Evolutionary conservation across 805 yeast species (phyloP).

Genomic region (Metschnikowia baotianmanensis): DNA sequence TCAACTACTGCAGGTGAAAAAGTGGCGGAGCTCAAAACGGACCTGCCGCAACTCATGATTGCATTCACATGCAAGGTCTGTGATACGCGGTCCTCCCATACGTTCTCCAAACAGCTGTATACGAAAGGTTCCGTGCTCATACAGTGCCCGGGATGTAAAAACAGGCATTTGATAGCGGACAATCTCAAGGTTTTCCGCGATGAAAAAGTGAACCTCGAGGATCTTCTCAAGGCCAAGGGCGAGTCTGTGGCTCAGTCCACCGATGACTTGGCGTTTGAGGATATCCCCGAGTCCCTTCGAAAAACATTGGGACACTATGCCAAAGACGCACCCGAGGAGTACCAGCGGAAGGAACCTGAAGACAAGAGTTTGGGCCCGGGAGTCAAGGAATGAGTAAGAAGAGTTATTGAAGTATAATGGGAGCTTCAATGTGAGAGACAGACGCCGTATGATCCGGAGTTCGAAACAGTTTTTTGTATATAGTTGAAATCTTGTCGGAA

Average conservation of each 20-base stretch:
- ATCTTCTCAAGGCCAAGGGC: slow-evolving; percentile 72
- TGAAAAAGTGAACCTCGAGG: slow-evolving; percentile 71
- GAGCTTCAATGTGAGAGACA: too few relatives aligned
- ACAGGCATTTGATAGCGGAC: slow-evolving; percentile 89
- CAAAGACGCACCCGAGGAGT: slow-evolving; percentile 59
- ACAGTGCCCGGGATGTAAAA: slow-evolving; percentile 88
- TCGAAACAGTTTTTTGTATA: too few relatives aligned
- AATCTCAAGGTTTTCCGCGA: slow-evolving; percentile 71
- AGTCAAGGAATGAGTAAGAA: not conserved
- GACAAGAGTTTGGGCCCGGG: slow-evolving; percentile 4
- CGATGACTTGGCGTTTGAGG: slow-evolving; percentile 68
- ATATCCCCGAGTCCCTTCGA: slow-evolving; percentile 57
- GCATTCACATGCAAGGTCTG: slow-evolving; percentile 94
- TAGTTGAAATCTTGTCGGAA: too few relatives aligned
- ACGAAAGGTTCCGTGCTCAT: slow-evolving; percentile 81
- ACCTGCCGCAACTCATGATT: slow-evolving; percentile 77
- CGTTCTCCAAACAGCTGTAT: slow-evolving; percentile 92
- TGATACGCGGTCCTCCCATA: slow-evolving; percentile 77
- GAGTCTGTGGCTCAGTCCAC: slow-evolving; percentile 64
- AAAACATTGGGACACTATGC: slow-evolving; percentile 61
- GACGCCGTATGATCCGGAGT: too few relatives aligned
- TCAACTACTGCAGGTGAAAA: not conserved
- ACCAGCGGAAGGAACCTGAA: slow-evolving; percentile 15
- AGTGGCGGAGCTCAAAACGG: slow-evolving; percentile 45
- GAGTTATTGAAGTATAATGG: not conserved